phyloP scores from a whole-genome alignment of 129 eudicot species.

The Centrapalus pauciflorus region DNA sequence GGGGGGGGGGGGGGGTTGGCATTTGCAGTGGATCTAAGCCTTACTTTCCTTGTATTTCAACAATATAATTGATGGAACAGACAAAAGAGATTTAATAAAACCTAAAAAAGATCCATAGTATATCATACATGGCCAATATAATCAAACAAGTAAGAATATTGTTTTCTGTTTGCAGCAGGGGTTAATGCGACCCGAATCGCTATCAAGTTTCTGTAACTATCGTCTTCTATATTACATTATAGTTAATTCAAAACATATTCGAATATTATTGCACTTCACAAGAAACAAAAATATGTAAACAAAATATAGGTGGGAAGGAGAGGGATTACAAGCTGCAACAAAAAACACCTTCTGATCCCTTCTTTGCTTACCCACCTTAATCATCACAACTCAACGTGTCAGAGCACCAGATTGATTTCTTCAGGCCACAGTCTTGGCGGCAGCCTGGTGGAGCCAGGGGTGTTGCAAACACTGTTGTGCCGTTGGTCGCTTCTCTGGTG shows the following conservation, averaged over 20 bases:
- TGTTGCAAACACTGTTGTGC: slow-evolving; percentile 90
- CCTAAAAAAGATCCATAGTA: too few species aligned
- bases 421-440: slow-evolving; percentile 27
- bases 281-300: slow-evolving; percentile 27
- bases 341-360: slow-evolving; percentile 33
- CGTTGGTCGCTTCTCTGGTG: slow-evolving; percentile 90
- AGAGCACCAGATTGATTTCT: slow-evolving; percentile 31
- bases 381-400: slow-evolving; percentile 44
- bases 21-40: too few species aligned
- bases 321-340: slow-evolving; percentile 25
- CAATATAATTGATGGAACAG: too few species aligned
- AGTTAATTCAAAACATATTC: slow-evolving; percentile 32
- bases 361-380: slow-evolving; percentile 43
- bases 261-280: slow-evolving; percentile 37
- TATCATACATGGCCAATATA: not conserved
- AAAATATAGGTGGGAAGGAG: slow-evolving; percentile 26
- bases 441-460: slow-evolving; percentile 61
- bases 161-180: slow-evolving; percentile 7
- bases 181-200: slow-evolving; percentile 23
- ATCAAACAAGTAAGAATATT: not conserved
- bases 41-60: too few species aligned
- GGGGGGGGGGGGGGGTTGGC: too few species aligned
- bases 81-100: too few species aligned
- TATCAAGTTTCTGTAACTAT: slow-evolving; percentile 34
- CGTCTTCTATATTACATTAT: slow-evolving; percentile 48